A percentile compares a stretch with the other conserved stretches of the same genome.
Conservation (phyloP, 2,329 filamentous ascomycete species). For the Aspergillus sp. region DNA sequence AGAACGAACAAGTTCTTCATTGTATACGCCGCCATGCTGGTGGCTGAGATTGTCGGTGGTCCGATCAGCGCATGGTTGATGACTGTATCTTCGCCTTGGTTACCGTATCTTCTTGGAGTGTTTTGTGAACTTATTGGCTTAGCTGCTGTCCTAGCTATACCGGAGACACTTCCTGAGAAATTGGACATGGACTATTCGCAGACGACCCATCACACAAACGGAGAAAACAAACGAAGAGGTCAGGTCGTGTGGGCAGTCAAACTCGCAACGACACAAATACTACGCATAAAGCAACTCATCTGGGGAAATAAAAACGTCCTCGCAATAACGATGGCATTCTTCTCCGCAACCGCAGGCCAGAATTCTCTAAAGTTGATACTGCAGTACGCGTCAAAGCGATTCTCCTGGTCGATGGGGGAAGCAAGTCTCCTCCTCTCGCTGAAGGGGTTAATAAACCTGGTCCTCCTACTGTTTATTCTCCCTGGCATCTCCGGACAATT, state of each 20-base stretch:
- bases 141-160: no score
- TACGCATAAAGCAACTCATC: no score
- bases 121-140: neutral
- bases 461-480: neutral
- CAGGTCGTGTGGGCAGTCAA: no score
- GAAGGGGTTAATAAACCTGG: neutral
- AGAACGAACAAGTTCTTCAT: neutral
- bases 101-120: neutral
- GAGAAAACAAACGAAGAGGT: no score
- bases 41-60: neutral
- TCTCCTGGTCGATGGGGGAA: neutral
- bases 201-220: no score
- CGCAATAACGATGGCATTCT: neutral
- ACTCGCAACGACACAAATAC: no score
- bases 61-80: neutral
- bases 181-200: no score
- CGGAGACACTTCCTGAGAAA: no score
- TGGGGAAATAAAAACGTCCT: no score
- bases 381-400: neutral
- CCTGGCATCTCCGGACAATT: neutral
- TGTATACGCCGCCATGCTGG: neutral
- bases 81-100: neutral
- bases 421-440: neutral
- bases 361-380: neutral
- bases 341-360: neutral